Base-by-base conservation (phyloP, 352 stramenopile genomes). In the Pythium aristosporum region DNA sequence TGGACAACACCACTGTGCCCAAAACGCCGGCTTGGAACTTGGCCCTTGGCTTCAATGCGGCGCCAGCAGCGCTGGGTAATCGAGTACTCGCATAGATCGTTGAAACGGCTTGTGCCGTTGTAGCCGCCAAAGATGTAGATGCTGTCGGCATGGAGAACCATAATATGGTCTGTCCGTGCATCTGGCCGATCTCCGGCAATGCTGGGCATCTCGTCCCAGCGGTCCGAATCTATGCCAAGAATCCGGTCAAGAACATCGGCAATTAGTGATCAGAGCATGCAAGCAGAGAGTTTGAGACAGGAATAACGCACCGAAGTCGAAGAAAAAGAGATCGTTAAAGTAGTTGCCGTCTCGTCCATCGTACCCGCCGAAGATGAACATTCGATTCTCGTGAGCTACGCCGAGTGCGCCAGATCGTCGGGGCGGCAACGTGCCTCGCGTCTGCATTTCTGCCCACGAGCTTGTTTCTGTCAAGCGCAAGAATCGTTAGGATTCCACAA, bases 321-420 rank as follows among this genome's bases (percentile, higher is more conserved):
- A 94, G 68, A 77, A 92, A 73, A 85, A 94, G 16, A 96, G 70
- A 47, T 96, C 88, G 61, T 94, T 94, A 68, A 93, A 96, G 66
- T 95, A 96, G 73, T 94, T 94, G 58, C 85, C 88, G 52, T 95
- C 86, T 34, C 88, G 85, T 30, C 88, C 88, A 56, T 96, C 86
- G 71, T 96, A 96, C n/a, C 88, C 88, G 32, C 88, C 88, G 60
- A 96, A 96, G 59, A 96, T 85, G 68, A 90, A 96, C 88, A 96
- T 93, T 60, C 87, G 75, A 64, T 82, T 87, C 20, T 89, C 77
- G 23, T 92, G 76, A 1, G 93, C 80, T 9, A 94, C 85, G 11
- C 85, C 86, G n/a, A 93, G 64, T 6, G 88, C 88, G 0, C 88
- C 88, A 0, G 86, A 95, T 20, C 88, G 82, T 20, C 85, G 72